Base-by-base conservation (phyloP, 2,329 filamentous ascomycete genomes). In the Phaeophleospora eucalypticola region DNA sequence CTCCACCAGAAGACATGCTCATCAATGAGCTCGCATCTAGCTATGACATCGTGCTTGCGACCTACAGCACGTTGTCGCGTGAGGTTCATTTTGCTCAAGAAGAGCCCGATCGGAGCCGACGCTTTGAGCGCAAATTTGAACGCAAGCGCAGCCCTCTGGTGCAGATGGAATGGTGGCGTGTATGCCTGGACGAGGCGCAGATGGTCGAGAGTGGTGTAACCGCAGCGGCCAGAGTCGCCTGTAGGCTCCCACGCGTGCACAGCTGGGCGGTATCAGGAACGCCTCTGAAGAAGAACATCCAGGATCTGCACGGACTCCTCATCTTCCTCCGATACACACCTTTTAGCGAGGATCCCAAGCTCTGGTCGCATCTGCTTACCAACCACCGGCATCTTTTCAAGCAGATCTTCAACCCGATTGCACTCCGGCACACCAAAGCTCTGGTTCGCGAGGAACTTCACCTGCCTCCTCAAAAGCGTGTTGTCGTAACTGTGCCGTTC, bases 221-320 rank as follows among this genome's bases (percentile, higher is more conserved):
- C 58, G 84, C 88, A 57, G 87, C 91, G 20, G 90, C 93, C 1
- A 80, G 77, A 38, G 82, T 96, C 12, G 89, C 89, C 29, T 81
- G 83, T 34, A 72, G 85, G 19, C 84, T 98, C 51, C 89, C 91
- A 36, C 80, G 93, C 20, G 70, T 87, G 53, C 90, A 95, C 68
- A 84, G 89, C 2, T 97, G 93, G 93, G 89, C 86, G 12, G 83
- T 98, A 34, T 91, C 89, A 0, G 93, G 89, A 35, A 98, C 93
- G 0, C 93, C 93, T 0, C 77, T 97, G 32, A 85, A 87, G 55
- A 87, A 89, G 55, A 79, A 89, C 52, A 78, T 91, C 24, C 73
- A 78, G 59, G 91, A 96, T 65, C 73, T 96, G 6, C 82, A 83
- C 55, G 91, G 91, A 0, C 73, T 97, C 3, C 67, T 97, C 0